phyloP scores from a whole-genome alignment of 306 rosid species.

The Hippophae rhamnoides region DNA sequence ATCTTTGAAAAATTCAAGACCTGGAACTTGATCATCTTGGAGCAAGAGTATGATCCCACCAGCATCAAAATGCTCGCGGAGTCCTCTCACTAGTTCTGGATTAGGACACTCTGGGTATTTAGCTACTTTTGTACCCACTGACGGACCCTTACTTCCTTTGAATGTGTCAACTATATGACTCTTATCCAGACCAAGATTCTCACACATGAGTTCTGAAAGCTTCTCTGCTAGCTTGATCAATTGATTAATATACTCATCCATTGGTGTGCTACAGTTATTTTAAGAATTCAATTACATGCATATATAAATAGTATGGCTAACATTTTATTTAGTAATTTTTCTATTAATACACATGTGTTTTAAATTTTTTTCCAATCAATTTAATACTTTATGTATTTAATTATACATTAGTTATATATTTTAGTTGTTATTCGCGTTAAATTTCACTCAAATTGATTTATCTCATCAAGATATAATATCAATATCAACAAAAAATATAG shows the following conservation, averaged over 20 bases:
- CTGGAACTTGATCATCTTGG: conserved; percentile 81
- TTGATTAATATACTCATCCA: conserved; percentile 59
- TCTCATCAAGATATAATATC: too few relatives aligned
- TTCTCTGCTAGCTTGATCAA: conserved; percentile 56
- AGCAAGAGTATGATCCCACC: conserved; percentile 88
- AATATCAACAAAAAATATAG: too few relatives aligned
- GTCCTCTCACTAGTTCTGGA: conserved; percentile 66
- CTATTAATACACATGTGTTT: too few relatives aligned
- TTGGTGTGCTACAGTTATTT: conserved; percentile 42
- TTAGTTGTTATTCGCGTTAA: too few relatives aligned
- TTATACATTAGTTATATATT: too few relatives aligned
- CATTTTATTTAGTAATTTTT: background rate
- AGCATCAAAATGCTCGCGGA: conserved; percentile 87
- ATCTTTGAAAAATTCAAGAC: conserved; percentile 61
- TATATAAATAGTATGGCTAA: background rate
- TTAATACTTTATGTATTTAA: too few relatives aligned
- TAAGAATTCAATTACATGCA: conserved; percentile 1
- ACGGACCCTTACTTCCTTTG: conserved; percentile 46
- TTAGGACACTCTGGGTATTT: conserved; percentile 61
- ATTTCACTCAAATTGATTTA: too few relatives aligned
- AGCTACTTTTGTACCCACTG: conserved; percentile 83
- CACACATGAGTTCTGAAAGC: conserved; percentile 59
- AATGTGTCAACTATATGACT: conserved; percentile 43
- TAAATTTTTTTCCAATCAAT: too few relatives aligned
- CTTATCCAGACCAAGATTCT: conserved; percentile 62